These are phyloP conservation scores for Neurospora tetraspora DNA, from an alignment of 495 filamentous ascomycete species.

Conservation along the genomic window DNA sequence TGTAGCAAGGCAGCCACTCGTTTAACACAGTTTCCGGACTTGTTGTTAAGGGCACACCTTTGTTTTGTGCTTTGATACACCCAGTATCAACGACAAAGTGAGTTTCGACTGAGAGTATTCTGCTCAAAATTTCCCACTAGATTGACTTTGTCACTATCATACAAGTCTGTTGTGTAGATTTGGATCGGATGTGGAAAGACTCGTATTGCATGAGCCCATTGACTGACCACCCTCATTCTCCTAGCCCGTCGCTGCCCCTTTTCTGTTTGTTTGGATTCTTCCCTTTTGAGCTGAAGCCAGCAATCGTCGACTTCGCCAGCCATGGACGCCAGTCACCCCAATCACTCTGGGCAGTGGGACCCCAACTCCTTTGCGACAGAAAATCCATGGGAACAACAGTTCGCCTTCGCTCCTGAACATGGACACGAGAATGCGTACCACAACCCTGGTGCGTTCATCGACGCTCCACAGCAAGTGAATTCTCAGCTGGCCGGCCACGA, in stretches of 20 bases:
- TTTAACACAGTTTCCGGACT: not conserved
- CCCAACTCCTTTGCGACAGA: conserved; percentile 9
- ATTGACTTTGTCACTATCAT: not conserved
- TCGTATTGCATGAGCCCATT: not conserved
- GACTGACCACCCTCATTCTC: not conserved
- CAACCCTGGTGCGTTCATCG: conserved; percentile 13
- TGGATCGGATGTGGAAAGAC: not conserved
- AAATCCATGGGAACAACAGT: conserved; percentile 17
- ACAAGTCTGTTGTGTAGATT: not conserved
- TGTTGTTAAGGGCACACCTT: not conserved
- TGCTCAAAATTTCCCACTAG: not conserved
- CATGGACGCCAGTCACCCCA: conserved; percentile 19
- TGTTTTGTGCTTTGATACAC: not conserved
- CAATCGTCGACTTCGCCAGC: not conserved
- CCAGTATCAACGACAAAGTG: not conserved
- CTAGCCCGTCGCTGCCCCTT: not conserved
- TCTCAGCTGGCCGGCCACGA: conserved; percentile 15
- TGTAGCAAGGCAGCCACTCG: not conserved
- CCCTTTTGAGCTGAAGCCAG: not conserved
- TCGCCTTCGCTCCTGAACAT: conserved; percentile 10
- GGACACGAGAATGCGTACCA: conserved; percentile 11
- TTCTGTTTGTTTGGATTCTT: not conserved
- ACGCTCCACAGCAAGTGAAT: conserved; percentile 5
- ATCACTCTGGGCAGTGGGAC: conserved; percentile 16
- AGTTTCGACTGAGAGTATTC: not conserved